These are phyloP conservation scores for Rhynchospora breviuscula DNA, from an alignment of 176 grass and related monocot genomes.

Conservation along the genomic window DNA sequence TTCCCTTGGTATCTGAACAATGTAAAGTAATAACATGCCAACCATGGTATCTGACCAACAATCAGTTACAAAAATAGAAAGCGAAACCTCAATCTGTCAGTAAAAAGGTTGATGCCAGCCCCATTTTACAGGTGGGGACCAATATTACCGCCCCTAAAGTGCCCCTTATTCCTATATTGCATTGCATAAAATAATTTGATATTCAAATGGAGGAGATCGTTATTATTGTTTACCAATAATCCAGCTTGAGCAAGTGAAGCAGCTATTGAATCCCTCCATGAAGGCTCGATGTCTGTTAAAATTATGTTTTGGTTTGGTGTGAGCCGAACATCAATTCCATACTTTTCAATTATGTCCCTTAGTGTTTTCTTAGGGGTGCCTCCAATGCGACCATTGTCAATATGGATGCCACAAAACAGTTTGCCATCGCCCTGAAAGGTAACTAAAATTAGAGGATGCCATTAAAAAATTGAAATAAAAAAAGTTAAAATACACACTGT, in stretches of 20 bases:
- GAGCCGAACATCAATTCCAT: constrained; percentile 68
- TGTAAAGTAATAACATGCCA: neutral
- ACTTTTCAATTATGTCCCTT: constrained; percentile 91
- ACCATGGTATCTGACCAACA: neutral
- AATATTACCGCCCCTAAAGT: neutral
- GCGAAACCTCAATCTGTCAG: neutral
- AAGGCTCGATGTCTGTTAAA: constrained; percentile 69
- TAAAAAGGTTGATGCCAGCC: neutral
- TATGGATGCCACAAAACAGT: constrained; percentile 87
- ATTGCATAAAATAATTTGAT: neutral
- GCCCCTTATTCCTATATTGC: neutral
- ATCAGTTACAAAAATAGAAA: neutral
- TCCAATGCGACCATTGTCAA: constrained; percentile 89
- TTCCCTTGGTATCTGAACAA: neutral
- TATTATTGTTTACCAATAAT: constrained; percentile 53
- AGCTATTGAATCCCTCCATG: constrained; percentile 60
- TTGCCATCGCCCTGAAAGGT: constrained; percentile 69
- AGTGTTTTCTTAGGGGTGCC: constrained; percentile 78
- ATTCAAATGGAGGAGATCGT: neutral
- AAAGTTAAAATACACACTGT: neutral
- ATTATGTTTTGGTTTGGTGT: constrained; percentile 96
- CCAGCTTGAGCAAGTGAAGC: constrained; percentile 76
- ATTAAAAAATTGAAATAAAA: neutral
- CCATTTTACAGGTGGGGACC: neutral
- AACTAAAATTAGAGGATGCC: constrained; percentile 7